These are phyloP conservation scores for Lipomyces orientalis DNA, from an alignment of 805 yeast species.

Conservation along the genomic window DNA sequence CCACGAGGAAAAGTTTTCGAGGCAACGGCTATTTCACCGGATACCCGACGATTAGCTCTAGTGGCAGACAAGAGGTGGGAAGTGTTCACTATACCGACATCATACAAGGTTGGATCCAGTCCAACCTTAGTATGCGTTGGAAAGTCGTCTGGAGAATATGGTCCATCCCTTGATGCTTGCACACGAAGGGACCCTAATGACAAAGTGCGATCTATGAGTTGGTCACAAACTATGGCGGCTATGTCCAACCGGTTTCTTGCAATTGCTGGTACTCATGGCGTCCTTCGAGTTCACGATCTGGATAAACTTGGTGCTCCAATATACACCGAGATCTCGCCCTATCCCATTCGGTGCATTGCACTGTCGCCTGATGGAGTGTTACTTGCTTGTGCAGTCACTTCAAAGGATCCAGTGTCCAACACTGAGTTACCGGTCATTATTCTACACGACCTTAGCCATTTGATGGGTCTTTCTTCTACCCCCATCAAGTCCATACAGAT, in stretches of 20 bases:
- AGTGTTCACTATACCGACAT: conserved; percentile 58
- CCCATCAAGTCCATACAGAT: conserved; percentile 67
- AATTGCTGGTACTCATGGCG: conserved; percentile 75
- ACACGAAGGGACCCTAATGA: conserved; percentile 24
- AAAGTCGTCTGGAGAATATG: conserved; percentile 70
- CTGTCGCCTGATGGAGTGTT: conserved; percentile 67
- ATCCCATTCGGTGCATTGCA: conserved; percentile 80
- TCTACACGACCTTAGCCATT: conserved; percentile 50
- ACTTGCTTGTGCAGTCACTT: conserved; percentile 82
- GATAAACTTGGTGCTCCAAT: conserved; percentile 63
- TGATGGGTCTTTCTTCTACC: conserved; percentile 13
- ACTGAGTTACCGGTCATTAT: conserved; percentile 78
- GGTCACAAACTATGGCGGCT: conserved; percentile 44
- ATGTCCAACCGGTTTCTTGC: conserved; percentile 65
- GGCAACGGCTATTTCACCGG: conserved; percentile 67
- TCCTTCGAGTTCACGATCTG: conserved; percentile 68
- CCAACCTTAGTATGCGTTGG: conserved; percentile 74
- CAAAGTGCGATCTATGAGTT: conserved; percentile 24
- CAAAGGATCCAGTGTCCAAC: conserved; percentile 69
- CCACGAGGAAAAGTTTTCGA: conserved; percentile 53
- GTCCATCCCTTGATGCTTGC: conserved; percentile 46
- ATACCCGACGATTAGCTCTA: conserved; percentile 67
- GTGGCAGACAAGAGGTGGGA: conserved; percentile 76
- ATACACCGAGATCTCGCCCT: conserved; percentile 69
- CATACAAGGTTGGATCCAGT: conserved; percentile 51